These are phyloP conservation scores for Xanthoparmelia taractica DNA, from an alignment of 495 filamentous ascomycete species.

Conservation along the genomic window DNA sequence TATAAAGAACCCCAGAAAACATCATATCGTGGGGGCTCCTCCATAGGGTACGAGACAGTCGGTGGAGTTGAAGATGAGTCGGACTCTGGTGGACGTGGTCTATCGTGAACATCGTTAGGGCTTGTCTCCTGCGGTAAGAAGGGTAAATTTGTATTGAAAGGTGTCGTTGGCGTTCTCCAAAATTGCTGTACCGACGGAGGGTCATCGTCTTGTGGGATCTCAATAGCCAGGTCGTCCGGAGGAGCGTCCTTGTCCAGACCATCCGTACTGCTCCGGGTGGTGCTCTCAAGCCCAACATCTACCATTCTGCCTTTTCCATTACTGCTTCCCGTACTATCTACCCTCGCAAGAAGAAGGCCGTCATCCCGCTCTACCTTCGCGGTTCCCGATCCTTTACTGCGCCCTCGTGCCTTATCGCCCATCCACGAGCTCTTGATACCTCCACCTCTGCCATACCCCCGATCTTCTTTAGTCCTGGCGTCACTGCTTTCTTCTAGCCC, in stretches of 20 bases:
- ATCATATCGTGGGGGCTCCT: constrained; percentile 63
- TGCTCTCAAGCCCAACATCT: constrained; percentile 78
- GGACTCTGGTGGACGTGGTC: constrained; percentile 37
- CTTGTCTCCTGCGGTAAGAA: constrained; percentile 44
- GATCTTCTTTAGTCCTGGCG: constrained; percentile 32
- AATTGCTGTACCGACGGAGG: constrained; percentile 88
- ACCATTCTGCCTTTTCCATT: constrained; percentile 66
- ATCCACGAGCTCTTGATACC: constrained; percentile 50
- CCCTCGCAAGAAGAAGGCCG: constrained; percentile 24
- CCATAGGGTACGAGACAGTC: constrained; percentile 36
- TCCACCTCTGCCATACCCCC: constrained; percentile 36
- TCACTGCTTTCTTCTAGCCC: constrained; percentile 46
- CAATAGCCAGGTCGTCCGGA: constrained; percentile 50
- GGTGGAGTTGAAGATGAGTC: constrained; percentile 41
- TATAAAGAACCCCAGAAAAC: constrained; percentile 88
- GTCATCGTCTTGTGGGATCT: constrained; percentile 53
- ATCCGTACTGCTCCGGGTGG: constrained; percentile 37
- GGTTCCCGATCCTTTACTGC: constrained; percentile 27
- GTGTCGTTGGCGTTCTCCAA: constrained; percentile 42
- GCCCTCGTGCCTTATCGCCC: constrained; percentile 34
- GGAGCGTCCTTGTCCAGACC: constrained; percentile 49
- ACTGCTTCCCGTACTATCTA: constrained; percentile 40
- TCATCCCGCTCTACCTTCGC: constrained; percentile 28
- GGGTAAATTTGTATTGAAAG: constrained; percentile 31
- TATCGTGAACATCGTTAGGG: constrained; percentile 36